Evolutionary conservation across 768 basidiomycete genomes (phyloP), one percentile per base, ranked within the genome.

Genomic region (Hygrophoropsis aurantiaca): DNA sequence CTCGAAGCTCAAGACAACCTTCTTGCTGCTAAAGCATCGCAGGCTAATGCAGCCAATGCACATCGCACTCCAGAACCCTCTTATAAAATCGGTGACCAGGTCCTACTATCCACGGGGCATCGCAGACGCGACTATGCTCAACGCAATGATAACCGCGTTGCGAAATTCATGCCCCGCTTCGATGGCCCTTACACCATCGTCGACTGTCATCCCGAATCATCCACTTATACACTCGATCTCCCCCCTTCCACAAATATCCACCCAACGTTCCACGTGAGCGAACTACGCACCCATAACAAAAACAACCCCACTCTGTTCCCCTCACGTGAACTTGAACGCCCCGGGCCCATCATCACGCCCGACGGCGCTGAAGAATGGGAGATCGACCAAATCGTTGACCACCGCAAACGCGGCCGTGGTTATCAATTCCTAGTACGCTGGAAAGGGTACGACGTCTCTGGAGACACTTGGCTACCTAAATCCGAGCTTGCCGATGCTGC

Each of bases 1-100:
- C 19, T 59, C 0, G 42, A 56, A 15, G 71, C 72, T 0, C 67
- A 69, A 43, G 70, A 73, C 43, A 59, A 55, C 26, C 55, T 75
- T 0, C 43, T 69, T 0, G 48, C 40, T 1, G 59, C 70, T 1
- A 67, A 67, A 49, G 40, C 63, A 13, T 30, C 27, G 6, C 27
- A 0, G 8, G 32, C 1, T 66, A 69, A 43, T 3, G 27, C 42
- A 0, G 52, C 52, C 1, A 56, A 60, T 23, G 4, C 11, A 10
- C 46, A 49, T 20, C 21, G 46, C 2, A 4, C 1, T 0, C 18
- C 26, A 0, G 49, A 59, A 2, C 32, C 24, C 4, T 2, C n/a
- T 0, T 52, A 43, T 18, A 3, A 46, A 5, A 23, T 51, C 3
- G 43, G 51, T 1, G 55, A 61, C 40, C 11, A 15, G 1, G 53